Evolutionary conservation across 345 rosid species (phyloP).

Genomic region (Gossypium turneri): DNA sequence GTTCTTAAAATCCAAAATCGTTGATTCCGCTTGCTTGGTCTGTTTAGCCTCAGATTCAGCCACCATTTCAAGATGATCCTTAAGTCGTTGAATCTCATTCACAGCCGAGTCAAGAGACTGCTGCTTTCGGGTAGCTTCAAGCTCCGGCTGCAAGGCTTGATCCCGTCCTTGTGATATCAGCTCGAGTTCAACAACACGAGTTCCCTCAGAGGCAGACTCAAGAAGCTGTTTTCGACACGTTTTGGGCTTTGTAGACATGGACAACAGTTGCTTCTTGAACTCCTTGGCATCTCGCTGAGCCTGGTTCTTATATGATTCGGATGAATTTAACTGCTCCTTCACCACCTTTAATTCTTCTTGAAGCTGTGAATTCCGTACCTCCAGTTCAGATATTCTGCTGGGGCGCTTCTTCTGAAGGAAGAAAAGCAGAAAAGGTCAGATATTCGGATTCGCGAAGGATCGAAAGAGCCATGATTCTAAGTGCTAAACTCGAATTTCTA

Average conservation of each 20-base stretch:
- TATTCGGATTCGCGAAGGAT: not conserved
- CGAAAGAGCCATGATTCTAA: not conserved
- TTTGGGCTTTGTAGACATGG: conserved; percentile 56
- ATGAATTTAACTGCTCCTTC: conserved; percentile 56
- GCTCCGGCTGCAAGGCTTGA: conserved; percentile 50
- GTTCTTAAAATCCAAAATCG: conserved; percentile 48
- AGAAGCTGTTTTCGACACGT: conserved; percentile 49
- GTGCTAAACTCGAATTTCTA: conserved; percentile 6
- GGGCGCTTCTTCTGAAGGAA: conserved; percentile 81
- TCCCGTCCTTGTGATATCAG: conserved; percentile 42
- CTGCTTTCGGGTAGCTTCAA: conserved; percentile 49
- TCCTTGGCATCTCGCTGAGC: conserved; percentile 78
- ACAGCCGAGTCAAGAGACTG: conserved; percentile 49
- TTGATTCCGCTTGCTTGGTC: conserved; percentile 49
- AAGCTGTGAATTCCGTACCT: conserved; percentile 60
- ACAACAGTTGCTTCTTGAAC: conserved; percentile 51
- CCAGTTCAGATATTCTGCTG: conserved; percentile 74
- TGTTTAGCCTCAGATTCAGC: conserved; percentile 57
- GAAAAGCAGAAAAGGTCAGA: conserved; percentile 15
- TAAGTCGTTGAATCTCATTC: conserved; percentile 69
- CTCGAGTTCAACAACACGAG: conserved; percentile 32
- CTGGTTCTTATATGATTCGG: conserved; percentile 68
- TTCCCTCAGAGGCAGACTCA: conserved; percentile 54
- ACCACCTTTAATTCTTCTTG: conserved; percentile 82
- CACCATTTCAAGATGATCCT: conserved; percentile 55